Evolutionary conservation across 2,329 filamentous ascomycete genomes (phyloP).

Genomic region (Tolypocladium album): DNA sequence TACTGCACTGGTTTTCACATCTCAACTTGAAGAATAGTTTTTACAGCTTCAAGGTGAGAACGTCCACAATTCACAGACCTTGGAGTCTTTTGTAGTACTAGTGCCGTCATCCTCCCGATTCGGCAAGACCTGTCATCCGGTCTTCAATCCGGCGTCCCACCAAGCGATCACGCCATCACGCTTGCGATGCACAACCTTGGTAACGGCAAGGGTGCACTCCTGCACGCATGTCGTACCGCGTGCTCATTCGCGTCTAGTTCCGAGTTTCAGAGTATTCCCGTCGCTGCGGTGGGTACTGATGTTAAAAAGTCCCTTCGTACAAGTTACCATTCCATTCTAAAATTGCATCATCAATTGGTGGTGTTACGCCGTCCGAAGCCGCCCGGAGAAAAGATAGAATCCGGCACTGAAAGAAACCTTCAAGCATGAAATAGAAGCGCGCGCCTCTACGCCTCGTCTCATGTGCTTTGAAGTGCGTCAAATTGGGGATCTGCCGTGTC

Average conservation of each 20-base stretch:
- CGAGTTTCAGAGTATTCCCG: not conserved
- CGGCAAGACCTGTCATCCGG: no score
- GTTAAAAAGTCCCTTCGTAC: not conserved
- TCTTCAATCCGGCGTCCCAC: not conserved
- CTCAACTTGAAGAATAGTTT: no score
- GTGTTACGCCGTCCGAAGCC: not conserved
- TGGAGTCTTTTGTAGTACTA: not conserved
- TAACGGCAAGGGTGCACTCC: not conserved
- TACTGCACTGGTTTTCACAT: no score
- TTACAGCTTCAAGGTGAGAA: no score
- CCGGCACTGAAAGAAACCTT: not conserved
- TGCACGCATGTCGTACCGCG: not conserved
- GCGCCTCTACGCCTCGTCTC: no score
- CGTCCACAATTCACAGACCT: not conserved
- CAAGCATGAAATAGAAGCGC: no score
- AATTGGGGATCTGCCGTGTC: not conserved
- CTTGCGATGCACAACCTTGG: not conserved
- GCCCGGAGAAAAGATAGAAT: not conserved
- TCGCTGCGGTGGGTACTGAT: not conserved
- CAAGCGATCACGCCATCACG: not conserved
- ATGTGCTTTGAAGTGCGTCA: not conserved
- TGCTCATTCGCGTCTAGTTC: not conserved
- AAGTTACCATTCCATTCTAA: not conserved
- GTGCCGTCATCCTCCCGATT: not conserved
- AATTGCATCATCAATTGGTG: not conserved